phyloP scores from a whole-genome alignment of 1,284 basidiomycete species.

The Pisolithus thermaeus region DNA sequence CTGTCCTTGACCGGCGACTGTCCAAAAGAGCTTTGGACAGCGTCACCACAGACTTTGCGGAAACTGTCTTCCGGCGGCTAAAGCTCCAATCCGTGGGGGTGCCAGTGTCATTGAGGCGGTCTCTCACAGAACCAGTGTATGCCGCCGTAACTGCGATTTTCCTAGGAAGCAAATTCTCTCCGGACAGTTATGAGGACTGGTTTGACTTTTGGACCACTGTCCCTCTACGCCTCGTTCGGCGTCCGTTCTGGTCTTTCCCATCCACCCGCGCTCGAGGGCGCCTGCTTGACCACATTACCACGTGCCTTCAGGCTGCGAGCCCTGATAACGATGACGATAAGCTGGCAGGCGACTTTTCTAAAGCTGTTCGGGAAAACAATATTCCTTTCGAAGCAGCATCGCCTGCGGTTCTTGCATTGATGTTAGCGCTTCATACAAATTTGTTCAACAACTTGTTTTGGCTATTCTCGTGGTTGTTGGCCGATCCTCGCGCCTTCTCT shows the following conservation, averaged over 20 bases:
- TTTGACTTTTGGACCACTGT: no score
- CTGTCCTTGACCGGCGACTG: slow-evolving; percentile 16
- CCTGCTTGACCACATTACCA: slow-evolving; percentile 7
- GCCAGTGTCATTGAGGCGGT: slow-evolving; percentile 9
- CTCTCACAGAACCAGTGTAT: slow-evolving; percentile 19
- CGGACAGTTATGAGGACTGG: no score
- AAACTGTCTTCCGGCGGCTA: slow-evolving; percentile 10
- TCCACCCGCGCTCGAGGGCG: slow-evolving; percentile 14
- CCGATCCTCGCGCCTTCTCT: slow-evolving; percentile 7
- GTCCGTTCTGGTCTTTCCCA: no score
- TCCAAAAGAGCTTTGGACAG: slow-evolving; percentile 12
- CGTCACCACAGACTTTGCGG: slow-evolving; percentile 12
- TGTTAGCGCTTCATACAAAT: slow-evolving; percentile 22
- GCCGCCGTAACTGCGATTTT: no score
- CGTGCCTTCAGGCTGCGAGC: slow-evolving; percentile 12
- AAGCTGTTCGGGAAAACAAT: slow-evolving; percentile 14
- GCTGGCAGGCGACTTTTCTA: slow-evolving; percentile 12
- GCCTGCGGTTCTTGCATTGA: slow-evolving; percentile 15
- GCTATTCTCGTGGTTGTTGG: slow-evolving; percentile 16
- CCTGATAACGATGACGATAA: slow-evolving; percentile 2
- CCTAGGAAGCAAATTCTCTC: no score
- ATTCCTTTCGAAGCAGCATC: slow-evolving; percentile 16
- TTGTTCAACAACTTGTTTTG: slow-evolving; percentile 18
- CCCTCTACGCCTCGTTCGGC: no score
- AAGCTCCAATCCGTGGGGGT: not conserved